These are phyloP conservation scores for Botrytis hyacinthi DNA, from an alignment of 2,329 filamentous ascomycete species.

Conservation along the genomic window DNA sequence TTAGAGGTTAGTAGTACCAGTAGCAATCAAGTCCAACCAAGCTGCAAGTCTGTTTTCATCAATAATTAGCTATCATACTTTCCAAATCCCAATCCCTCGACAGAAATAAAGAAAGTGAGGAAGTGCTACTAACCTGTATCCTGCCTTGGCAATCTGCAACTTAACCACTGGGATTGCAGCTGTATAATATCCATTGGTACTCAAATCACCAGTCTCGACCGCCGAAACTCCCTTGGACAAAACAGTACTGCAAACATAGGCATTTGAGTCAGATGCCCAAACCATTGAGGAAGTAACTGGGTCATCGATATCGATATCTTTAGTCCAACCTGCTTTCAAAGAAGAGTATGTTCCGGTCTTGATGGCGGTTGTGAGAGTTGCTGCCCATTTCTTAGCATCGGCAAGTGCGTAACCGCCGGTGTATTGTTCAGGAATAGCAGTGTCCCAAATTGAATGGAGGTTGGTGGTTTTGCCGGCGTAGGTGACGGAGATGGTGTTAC, in stretches of 20 bases:
- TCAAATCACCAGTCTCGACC: conserved; percentile 56
- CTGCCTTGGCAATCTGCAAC: conserved; percentile 64
- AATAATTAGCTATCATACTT: not conserved
- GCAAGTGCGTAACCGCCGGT: conserved; percentile 53
- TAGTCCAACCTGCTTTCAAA: conserved; percentile 26
- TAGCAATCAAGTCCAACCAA: conserved; percentile 64
- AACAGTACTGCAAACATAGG: conserved; percentile 59
- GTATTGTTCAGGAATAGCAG: conserved; percentile 46
- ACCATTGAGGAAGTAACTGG: conserved; percentile 44
- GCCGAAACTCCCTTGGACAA: conserved; percentile 60
- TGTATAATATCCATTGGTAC: conserved; percentile 57
- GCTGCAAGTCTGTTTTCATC: conserved; percentile 49
- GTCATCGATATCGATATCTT: conserved; percentile 25
- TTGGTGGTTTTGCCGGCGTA: conserved; percentile 59
- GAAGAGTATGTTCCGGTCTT: conserved; percentile 52
- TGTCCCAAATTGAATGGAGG: conserved; percentile 65
- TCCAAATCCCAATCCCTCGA: not conserved
- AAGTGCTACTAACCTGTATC: conserved; percentile 49
- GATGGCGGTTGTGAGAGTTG: conserved; percentile 55
- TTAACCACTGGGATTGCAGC: conserved; percentile 62
- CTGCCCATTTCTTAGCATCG: conserved; percentile 55
- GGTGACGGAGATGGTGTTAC: conserved; percentile 64
- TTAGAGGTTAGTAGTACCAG: conserved; percentile 23
- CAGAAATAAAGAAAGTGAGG: not conserved
- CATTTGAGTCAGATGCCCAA: conserved; percentile 66